Evolutionary conservation across 768 basidiomycete species (phyloP), one percentile per base, ranked within the genome.

Genomic region (Cubamyces lactineus): DNA sequence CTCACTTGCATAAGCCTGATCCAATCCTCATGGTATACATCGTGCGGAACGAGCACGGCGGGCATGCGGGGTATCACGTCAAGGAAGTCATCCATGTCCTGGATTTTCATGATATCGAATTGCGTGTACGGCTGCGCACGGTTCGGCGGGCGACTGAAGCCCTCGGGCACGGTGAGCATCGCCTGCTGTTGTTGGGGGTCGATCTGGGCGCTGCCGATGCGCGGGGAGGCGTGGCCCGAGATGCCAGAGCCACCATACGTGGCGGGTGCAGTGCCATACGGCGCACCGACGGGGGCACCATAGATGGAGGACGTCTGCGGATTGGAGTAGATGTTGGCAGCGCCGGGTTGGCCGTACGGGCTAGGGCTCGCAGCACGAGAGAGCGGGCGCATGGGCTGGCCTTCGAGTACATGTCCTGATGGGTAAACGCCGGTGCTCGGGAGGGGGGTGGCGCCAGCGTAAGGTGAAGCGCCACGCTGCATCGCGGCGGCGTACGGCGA

Each of bases 11-110:
- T 88, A 67, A 91, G 83, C 53, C 92, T 79, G 63, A 81, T 84
- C 92, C 92, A 94, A 68, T 94, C 92, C 57, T 88, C 86, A 62
- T 83, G 80, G 63, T 85, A 85, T 11, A 92, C 86, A 68, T 94
- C 92, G 69, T 93, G 92, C 19, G 89, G 80, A 39, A 84, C 79
- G 23, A 94, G 82, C 12, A 88, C 84, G 6, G 79, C 64, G 7
- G 92, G 92, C 85, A 94, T 87, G 67, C 85, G 82, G 13, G 91
- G 89, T 42, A 86, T 78, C 16, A 79, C 79, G 43, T 86, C 83
- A 47, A 84, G 80, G 67, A 92, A 83, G 24, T 85, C 84, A 39
- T 92, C 88, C 89, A 94, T 87, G 42, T 91, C 86, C 67, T 87
- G 82, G 51, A 93, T 79, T 74, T 86, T 89, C 78, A 86, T 85